Evolutionary conservation across 2,329 filamentous ascomycete genomes (phyloP).

Genomic region (Pseudocercospora musae): DNA sequence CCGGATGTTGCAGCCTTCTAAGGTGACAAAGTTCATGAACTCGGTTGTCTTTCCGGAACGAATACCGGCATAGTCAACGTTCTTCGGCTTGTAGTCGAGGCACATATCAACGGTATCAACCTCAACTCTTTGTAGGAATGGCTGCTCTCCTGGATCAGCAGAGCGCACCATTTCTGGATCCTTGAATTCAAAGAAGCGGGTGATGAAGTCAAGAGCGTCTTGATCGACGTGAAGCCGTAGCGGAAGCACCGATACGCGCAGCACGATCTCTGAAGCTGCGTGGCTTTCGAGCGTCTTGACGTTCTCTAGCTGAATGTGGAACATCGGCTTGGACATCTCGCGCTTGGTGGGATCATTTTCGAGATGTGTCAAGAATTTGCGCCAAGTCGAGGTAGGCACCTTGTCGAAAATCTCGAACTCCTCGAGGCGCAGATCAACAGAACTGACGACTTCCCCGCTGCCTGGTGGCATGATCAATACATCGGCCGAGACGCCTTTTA

Average conservation of each 20-base stretch:
- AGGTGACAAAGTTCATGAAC: slow-evolving; percentile 96
- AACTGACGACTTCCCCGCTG: slow-evolving; percentile 79
- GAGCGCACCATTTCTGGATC: slow-evolving; percentile 60
- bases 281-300: slow-evolving; percentile 82
- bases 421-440: slow-evolving; percentile 75
- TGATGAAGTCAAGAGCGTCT: slow-evolving; percentile 95
- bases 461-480: slow-evolving; percentile 74
- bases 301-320: slow-evolving; percentile 82
- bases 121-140: slow-evolving; percentile 84
- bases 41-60: slow-evolving; percentile 92
- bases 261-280: slow-evolving; percentile 82
- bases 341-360: slow-evolving; percentile 74
- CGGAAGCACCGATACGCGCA: slow-evolving; percentile 68
- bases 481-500: slow-evolving; percentile 79
- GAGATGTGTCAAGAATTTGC: slow-evolving; percentile 94
- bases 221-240: slow-evolving; percentile 93
- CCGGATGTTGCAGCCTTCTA: slow-evolving; percentile 83
- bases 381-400: slow-evolving; percentile 93
- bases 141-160: slow-evolving; percentile 52
- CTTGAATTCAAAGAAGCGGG: slow-evolving; percentile 96
- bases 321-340: slow-evolving; percentile 83
- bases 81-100: slow-evolving; percentile 95
- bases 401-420: slow-evolving; percentile 92
- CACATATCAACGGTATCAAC: slow-evolving; percentile 78
- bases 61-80: slow-evolving; percentile 91